Conservation (phyloP, 306 rosid species). For the Acacia acuminata region DNA sequence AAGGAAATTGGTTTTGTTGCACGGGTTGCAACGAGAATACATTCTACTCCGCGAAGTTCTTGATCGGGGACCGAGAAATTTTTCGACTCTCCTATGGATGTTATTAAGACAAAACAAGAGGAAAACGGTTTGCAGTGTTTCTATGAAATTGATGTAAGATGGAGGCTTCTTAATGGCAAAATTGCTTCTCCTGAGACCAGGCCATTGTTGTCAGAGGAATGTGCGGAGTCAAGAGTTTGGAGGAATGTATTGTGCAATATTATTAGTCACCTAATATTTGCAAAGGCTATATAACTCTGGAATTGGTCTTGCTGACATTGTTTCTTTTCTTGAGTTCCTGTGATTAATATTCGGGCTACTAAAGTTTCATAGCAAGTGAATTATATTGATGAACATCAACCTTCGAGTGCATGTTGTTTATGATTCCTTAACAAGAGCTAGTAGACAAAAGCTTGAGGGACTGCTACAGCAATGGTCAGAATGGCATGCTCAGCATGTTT, state of each 20-base stretch:
- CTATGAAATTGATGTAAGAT: conserved; percentile 61
- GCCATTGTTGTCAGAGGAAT: conserved; percentile 69
- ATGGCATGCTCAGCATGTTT: conserved; percentile 75
- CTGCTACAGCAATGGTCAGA: conserved; percentile 88
- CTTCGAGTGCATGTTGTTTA: too few species aligned
- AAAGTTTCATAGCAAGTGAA: too few species aligned
- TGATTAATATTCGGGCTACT: too few species aligned
- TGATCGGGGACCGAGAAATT: conserved; percentile 68
- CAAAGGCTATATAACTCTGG: too few species aligned
- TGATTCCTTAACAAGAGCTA: too few species aligned
- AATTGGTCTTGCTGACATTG: too few species aligned
- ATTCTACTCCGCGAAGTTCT: conserved; percentile 68
- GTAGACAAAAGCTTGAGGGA: conserved; percentile 86
- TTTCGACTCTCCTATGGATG: conserved; percentile 59
- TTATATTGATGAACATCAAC: too few species aligned
- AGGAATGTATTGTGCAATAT: too few species aligned
- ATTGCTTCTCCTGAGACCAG: conserved; percentile 82
- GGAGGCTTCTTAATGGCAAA: conserved; percentile 87
- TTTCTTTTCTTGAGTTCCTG: too few species aligned
- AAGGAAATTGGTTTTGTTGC: conserved; percentile 94
- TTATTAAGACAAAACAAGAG: conserved; percentile 62
- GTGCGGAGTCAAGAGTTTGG: conserved; percentile 89
- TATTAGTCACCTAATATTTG: too few species aligned
- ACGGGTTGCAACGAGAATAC: conserved; percentile 67
- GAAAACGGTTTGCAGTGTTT: conserved; percentile 51